Base-by-base conservation (phyloP, 352 stramenopile species). In the Pythium oligandrum region DNA sequence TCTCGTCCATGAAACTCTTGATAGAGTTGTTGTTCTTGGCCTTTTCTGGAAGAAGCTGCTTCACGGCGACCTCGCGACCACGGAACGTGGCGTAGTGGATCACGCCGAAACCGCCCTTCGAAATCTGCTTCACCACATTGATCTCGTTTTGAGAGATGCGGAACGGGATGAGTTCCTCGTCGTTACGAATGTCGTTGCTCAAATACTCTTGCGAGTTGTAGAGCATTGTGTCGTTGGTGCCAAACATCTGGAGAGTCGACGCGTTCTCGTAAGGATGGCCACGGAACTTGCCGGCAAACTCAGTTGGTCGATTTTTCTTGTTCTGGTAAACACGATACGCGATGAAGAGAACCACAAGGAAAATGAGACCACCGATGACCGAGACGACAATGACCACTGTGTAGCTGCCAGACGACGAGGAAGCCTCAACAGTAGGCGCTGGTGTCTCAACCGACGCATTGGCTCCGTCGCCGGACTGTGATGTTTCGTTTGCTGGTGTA, bases 1-100 rank as follows among this genome's bases (percentile, higher is more conserved):
- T 73, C 44, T 75, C 66, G 26, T 61, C 34, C 64, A 71, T 64
- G 36, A 75, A 72, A 48, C 39, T 65, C 44, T 51, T 33, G 26
- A 60, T 26, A 26, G 17, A 49, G 30, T 44, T 58, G 35, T 45
- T 10, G 46, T 59, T 57, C 2, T 34, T 46, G 48, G 54, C 53
- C 17, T 54, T 62, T 7, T 74, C 62, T 11, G 53, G 62, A 34
- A 65, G 51, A n/a, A 66, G 38, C 26, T 70, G 66, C 51, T 67
- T 67, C 2, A 63, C 26, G 4, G 55, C 60, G 32, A 67, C 60
- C 6, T 32, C 31, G 44, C 37, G 45, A 4, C 54, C 49, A 30
- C 40, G 54, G 42, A 56, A 63, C 30, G 44, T 56, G 0, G 59
- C 59, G 8, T 63, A 31, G 26, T 63, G 63, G 17, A 67, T 51